Conservation (phyloP, 2,329 filamentous ascomycete genomes). For the Nemania sp. region DNA sequence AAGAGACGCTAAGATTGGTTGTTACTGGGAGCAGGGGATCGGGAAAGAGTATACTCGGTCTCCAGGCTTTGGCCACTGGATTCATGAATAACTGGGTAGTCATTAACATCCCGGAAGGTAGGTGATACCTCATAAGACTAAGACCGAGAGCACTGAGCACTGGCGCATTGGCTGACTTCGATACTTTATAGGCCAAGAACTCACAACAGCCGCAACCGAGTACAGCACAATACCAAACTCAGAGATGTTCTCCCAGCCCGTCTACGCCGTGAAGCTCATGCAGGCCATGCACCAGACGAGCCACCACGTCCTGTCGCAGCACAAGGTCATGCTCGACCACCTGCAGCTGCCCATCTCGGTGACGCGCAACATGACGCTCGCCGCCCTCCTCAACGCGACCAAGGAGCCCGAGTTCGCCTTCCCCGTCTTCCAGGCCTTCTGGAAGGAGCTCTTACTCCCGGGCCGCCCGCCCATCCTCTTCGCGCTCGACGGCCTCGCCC, state of each 20-base stretch:
- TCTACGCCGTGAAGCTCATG: conserved; percentile 81
- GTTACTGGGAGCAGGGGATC: conserved; percentile 78
- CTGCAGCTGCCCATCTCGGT: conserved; percentile 70
- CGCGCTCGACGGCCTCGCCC: conserved; percentile 80
- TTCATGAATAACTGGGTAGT: conserved; percentile 90
- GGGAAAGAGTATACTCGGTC: conserved; percentile 87
- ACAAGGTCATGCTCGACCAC: conserved; percentile 63
- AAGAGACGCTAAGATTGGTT: conserved; percentile 72
- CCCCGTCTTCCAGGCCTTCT: conserved; percentile 83
- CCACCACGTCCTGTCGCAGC: conserved; percentile 67
- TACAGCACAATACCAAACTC: conserved; percentile 77
- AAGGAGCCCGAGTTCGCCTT: conserved; percentile 82
- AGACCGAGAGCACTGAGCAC: no score
- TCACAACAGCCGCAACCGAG: conserved; percentile 82
- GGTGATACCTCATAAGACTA: conserved; percentile 41
- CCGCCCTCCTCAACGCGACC: conserved; percentile 76
- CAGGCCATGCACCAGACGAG: conserved; percentile 80
- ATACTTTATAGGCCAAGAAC: conserved; percentile 71
- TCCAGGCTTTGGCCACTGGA: conserved; percentile 86
- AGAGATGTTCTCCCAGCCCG: conserved; percentile 79
- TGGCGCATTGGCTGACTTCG: conserved; percentile 2
- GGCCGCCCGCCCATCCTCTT: conserved; percentile 72
- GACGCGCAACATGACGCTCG: conserved; percentile 70
- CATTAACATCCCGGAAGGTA: conserved; percentile 89
- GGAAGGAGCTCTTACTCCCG: conserved; percentile 76